These are phyloP conservation scores for Puccinia brachypodii DNA, from an alignment of 1,284 basidiomycete species.

Conservation along the genomic window DNA sequence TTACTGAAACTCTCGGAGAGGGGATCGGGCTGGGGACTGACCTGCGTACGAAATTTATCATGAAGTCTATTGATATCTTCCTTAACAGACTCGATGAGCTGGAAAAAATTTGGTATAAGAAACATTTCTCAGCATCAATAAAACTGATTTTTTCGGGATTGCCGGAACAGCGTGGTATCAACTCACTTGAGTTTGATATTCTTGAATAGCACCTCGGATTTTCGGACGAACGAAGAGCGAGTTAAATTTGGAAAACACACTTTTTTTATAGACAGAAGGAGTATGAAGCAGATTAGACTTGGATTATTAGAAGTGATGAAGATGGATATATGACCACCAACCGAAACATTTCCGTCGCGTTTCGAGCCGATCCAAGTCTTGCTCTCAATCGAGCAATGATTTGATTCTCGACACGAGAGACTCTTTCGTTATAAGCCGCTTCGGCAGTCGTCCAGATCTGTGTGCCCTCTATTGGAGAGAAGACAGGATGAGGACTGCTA, in stretches of 20 bases:
- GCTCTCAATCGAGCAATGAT: constrained; percentile 92
- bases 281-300: neutral
- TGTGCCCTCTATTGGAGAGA: constrained; percentile 72
- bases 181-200: constrained; percentile 75
- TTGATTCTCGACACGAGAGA: constrained; percentile 95
- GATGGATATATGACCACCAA: neutral
- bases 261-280: too few relatives aligned
- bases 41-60: constrained; percentile 66
- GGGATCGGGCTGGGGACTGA: neutral
- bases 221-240: constrained; percentile 97
- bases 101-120: neutral
- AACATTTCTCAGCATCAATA: neutral
- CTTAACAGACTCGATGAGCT: constrained; percentile 94
- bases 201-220: constrained; percentile 61
- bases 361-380: constrained; percentile 88
- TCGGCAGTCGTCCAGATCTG: constrained; percentile 98
- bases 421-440: constrained; percentile 94
- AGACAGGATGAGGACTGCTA: neutral
- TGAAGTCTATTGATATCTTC: constrained; percentile 94
- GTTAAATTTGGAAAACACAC: constrained; percentile 98
- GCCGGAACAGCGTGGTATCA: too few relatives aligned
- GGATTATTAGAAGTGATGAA: neutral
- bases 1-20: neutral
- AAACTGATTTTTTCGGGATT: neutral
- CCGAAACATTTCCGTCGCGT: constrained; percentile 95